Evolutionary conservation across 306 rosid species (phyloP).

Genomic region (Boehmeria nivea): DNA sequence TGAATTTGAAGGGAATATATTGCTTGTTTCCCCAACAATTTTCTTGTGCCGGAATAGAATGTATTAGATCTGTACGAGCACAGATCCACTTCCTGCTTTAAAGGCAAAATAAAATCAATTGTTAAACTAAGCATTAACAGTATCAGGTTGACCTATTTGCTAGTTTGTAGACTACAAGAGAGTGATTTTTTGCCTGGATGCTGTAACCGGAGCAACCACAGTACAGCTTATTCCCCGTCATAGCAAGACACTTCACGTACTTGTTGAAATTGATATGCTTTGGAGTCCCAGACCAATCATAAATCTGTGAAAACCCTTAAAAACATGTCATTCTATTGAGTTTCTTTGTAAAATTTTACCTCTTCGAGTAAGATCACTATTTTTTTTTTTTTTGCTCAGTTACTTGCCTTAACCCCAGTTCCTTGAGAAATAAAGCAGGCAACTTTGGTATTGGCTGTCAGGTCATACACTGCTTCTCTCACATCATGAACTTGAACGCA

Average conservation of each 20-base stretch:
- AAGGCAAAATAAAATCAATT: conserved; percentile 6
- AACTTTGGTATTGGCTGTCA: conserved; percentile 53
- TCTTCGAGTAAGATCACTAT: conserved; percentile 1
- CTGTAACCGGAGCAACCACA: conserved; percentile 84
- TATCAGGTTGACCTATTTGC: neutral
- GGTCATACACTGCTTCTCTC: conserved; percentile 66
- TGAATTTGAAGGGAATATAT: conserved; percentile 63
- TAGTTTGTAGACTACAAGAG: neutral
- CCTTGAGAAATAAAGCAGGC: conserved; percentile 79
- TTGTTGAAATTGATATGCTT: conserved; percentile 77
- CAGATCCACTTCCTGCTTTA: conserved; percentile 79
- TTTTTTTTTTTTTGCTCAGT: too few species aligned
- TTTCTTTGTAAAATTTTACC: neutral
- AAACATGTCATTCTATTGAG: neutral
- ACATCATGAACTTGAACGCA: conserved; percentile 66
- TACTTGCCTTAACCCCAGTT: conserved; percentile 76
- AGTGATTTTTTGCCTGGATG: conserved; percentile 45
- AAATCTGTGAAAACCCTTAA: conserved; percentile 36
- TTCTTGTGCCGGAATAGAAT: conserved; percentile 75
- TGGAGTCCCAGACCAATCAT: conserved; percentile 54
- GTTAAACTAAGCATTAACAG: too few species aligned
- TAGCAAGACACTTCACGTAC: conserved; percentile 66
- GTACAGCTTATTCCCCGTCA: conserved; percentile 58
- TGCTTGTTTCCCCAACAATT: conserved; percentile 72
- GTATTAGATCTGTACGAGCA: conserved; percentile 42